Conservation (phyloP, 805 yeast genomes). For the Osmozyma mogii region DNA sequence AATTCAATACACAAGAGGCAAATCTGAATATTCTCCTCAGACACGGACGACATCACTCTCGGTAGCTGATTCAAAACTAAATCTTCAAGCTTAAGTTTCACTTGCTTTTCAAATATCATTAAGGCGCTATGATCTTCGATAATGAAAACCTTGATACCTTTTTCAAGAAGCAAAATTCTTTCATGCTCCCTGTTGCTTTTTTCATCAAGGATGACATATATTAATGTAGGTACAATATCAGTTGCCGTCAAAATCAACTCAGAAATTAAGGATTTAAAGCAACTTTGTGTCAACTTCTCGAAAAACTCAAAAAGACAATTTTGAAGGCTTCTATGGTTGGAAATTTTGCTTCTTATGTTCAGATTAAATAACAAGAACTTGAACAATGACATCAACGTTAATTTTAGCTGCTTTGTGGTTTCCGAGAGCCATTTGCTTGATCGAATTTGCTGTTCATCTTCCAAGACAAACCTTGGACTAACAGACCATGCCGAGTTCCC, state of each 20-base stretch:
- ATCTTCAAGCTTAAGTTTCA: constrained; percentile 18
- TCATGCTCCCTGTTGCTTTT: constrained; percentile 4
- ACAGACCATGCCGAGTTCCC: too few relatives aligned
- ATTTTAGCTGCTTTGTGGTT: constrained; percentile 29
- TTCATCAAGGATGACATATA: constrained; percentile 6
- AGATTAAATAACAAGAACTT: constrained; percentile 18
- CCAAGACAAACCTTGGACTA: too few relatives aligned
- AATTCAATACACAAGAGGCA: constrained; percentile 22
- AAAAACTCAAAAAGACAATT: constrained; percentile 18
- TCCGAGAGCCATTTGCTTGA: constrained; percentile 37
- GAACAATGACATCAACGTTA: constrained; percentile 25
- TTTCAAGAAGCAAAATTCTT: constrained; percentile 3
- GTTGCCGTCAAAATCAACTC: constrained; percentile 23
- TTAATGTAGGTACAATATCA: constrained; percentile 21
- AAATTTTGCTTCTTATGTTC: constrained; percentile 11
- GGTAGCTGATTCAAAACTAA: constrained; percentile 20
- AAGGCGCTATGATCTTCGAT: constrained; percentile 5
- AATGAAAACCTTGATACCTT: constrained; percentile 3
- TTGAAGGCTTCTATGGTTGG: constrained; percentile 16
- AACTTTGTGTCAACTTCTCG: constrained; percentile 12
- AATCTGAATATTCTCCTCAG: constrained; percentile 24
- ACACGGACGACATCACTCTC: constrained; percentile 18
- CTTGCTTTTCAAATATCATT: constrained; percentile 8
- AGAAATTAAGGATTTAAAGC: constrained; percentile 25
- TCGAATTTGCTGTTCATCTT: too few relatives aligned